Conservation (phyloP, 768 basidiomycete genomes). For the Macrocybe gigantea region DNA sequence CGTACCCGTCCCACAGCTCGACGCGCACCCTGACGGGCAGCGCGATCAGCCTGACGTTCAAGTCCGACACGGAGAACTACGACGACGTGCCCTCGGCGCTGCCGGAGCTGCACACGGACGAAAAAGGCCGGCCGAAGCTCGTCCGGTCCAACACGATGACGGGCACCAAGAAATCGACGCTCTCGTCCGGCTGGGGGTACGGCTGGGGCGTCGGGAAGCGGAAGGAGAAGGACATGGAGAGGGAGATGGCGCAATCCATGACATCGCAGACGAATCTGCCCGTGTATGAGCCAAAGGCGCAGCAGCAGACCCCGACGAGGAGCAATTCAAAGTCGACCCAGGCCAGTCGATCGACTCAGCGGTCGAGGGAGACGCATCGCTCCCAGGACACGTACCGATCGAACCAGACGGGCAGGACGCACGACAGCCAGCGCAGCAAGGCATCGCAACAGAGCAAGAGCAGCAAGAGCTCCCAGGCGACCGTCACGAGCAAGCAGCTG, state of each 20-base stretch:
- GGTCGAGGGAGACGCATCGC: slow-evolving; percentile 9
- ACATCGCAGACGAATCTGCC: slow-evolving; percentile 29
- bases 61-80: slow-evolving; percentile 58
- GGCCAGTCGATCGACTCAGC: slow-evolving; percentile 20
- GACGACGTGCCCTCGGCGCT: slow-evolving; percentile 35
- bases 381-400: slow-evolving; percentile 10
- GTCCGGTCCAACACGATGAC: slow-evolving; percentile 48
- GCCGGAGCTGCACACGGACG: slow-evolving; percentile 24
- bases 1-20: background rate
- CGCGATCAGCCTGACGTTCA: slow-evolving; percentile 48
- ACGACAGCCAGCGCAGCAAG: slow-evolving; percentile 2
- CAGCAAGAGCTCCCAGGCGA: slow-evolving; percentile 9
- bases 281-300: slow-evolving; percentile 31
- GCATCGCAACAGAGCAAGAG: slow-evolving; percentile 8
- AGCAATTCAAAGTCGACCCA: slow-evolving; percentile 27
- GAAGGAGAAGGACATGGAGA: slow-evolving; percentile 34
- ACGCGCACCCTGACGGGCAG: slow-evolving; percentile 35
- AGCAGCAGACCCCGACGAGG: slow-evolving; percentile 27
- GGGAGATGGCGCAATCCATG: slow-evolving; percentile 21
- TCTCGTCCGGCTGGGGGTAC: slow-evolving; percentile 56
- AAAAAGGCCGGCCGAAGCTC: slow-evolving; percentile 36
- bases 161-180: slow-evolving; percentile 49
- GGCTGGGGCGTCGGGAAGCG: slow-evolving; percentile 63
- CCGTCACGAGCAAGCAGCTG: slow-evolving; percentile 7
- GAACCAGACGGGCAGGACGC: background rate